Base-by-base conservation (phyloP, 2,329 filamentous ascomycete species). In the Fragosphaeria purpurea region DNA sequence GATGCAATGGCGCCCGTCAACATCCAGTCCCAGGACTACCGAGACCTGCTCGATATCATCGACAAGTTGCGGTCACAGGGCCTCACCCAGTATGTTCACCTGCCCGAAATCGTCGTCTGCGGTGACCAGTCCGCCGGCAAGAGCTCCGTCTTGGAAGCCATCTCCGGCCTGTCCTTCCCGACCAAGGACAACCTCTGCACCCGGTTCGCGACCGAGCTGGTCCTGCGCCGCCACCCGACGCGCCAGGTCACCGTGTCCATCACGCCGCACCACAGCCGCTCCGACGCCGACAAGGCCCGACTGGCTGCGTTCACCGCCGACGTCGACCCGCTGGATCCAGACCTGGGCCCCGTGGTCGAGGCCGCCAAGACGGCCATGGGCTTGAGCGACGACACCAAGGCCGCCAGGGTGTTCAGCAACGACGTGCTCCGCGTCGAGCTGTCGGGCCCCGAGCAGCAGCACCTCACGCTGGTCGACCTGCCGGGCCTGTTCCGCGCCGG, bases 121-220 rank as follows among this genome's bases (percentile, higher is more conserved):
- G 80, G 81, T 3, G 75, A 82, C 51, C 79, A 83, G 56, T 80
- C 75, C 0, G 74, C 75, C 1, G 81, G 80, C 4, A 85, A 85
- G 60, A 82, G 76, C 50, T 83, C 79, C 0, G 77, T 83, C 0
- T 71, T 85, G 0, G 79, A 85, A 57, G 80, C 79, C 1, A 77
- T 85, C 40, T 81, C 80, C 0, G 72, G 77, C 4, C 70, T 85
- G 2, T 69, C 71, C 0, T 85, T 85, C 54, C 80, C 80, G 0
- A 66, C 70, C 7, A 76, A 79, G 31, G 75, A 77, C 48, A 76
- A 71, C 39, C 59, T 82, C 0, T 84, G 80, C 61, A 84, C 81
- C 0, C 70, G 77, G 0, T 84, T 85, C 53, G 73, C 80, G 0
- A 85, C 79, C 0, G 78, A 85, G 60, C 64, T 84, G 22, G 68